Evolutionary conservation across 306 rosid genomes (phyloP).

Genomic region (Rosa persica): DNA sequence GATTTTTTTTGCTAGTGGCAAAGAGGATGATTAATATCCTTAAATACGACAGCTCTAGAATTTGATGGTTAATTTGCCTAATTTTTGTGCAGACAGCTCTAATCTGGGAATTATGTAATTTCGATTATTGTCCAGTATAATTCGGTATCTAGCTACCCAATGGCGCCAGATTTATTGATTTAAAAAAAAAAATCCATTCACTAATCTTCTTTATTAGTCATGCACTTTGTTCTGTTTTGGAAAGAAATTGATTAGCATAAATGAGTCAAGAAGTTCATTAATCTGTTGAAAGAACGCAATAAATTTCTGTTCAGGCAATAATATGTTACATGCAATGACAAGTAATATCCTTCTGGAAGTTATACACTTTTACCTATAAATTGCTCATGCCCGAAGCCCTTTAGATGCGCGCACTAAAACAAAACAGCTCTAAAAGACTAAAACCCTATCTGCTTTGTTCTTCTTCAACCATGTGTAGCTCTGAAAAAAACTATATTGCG

Average conservation of each 20-base stretch:
- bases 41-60: not conserved
- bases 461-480: not conserved
- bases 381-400: not conserved
- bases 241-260: constrained; percentile 23
- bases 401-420: not conserved
- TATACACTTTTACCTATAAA: constrained; percentile 27
- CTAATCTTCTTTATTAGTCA: not conserved
- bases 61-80: too few relatives aligned
- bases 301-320: constrained; percentile 2
- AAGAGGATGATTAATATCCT: not conserved
- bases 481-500: constrained; percentile 19
- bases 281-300: constrained; percentile 17
- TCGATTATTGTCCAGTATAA: not conserved
- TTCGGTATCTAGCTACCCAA: constrained; percentile 1
- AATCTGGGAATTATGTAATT: not conserved
- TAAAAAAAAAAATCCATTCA: not conserved
- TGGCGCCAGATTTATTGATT: constrained; percentile 16
- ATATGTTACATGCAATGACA: constrained; percentile 1
- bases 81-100: not conserved
- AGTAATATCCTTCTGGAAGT: not conserved
- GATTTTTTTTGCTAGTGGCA: not conserved
- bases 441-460: not conserved
- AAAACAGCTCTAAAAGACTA: not conserved
- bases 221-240: not conserved
- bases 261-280: constrained; percentile 15